phyloP scores from a whole-genome alignment of 2,329 filamentous ascomycete genomes.

The Aspergillus neotritici region DNA sequence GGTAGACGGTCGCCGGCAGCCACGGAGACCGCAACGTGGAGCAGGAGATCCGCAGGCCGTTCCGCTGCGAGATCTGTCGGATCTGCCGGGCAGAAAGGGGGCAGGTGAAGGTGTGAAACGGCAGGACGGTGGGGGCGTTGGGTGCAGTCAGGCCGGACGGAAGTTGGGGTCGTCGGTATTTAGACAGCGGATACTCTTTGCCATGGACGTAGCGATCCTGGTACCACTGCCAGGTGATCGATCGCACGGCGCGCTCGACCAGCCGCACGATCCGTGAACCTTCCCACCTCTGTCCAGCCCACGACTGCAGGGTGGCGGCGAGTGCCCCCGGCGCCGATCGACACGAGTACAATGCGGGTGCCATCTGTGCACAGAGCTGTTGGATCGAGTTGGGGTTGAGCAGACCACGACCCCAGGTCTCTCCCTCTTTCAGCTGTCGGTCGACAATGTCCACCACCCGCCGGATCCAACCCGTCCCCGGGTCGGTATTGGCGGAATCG shows the following conservation, averaged over 20 bases:
- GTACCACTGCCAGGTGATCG: slow-evolving; percentile 80
- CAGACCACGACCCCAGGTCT: slow-evolving; percentile 73
- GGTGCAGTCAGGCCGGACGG: slow-evolving; percentile 71
- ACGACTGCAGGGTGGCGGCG: slow-evolving; percentile 43
- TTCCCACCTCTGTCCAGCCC: slow-evolving; percentile 78
- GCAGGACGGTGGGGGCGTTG: slow-evolving; percentile 85
- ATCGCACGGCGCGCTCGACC: slow-evolving; percentile 74
- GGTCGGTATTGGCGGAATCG: slow-evolving; percentile 60
- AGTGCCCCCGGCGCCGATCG: slow-evolving; percentile 27
- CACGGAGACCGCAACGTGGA: slow-evolving; percentile 82
- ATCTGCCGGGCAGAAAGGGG: slow-evolving; percentile 88
- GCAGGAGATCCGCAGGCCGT: slow-evolving; percentile 85
- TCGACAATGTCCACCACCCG: slow-evolving; percentile 86
- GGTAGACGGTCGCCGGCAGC: slow-evolving; percentile 74
- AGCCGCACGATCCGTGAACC: slow-evolving; percentile 78
- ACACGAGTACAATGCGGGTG: slow-evolving; percentile 25
- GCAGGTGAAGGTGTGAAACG: slow-evolving; percentile 96
- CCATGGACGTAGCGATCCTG: slow-evolving; percentile 67
- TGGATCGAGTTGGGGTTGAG: slow-evolving; percentile 54
- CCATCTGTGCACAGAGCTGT: slow-evolving; percentile 47
- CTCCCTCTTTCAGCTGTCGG: slow-evolving; percentile 79
- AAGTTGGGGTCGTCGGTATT: slow-evolving; percentile 67
- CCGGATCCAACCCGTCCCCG: slow-evolving; percentile 74
- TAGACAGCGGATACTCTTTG: slow-evolving; percentile 50
- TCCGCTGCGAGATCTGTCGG: slow-evolving; percentile 88